Percentiles rank a stretch among this genome's conserved stretches.
Conservation (phyloP, 2,329 filamentous ascomycete genomes). For the Fusarium tuaranense region DNA sequence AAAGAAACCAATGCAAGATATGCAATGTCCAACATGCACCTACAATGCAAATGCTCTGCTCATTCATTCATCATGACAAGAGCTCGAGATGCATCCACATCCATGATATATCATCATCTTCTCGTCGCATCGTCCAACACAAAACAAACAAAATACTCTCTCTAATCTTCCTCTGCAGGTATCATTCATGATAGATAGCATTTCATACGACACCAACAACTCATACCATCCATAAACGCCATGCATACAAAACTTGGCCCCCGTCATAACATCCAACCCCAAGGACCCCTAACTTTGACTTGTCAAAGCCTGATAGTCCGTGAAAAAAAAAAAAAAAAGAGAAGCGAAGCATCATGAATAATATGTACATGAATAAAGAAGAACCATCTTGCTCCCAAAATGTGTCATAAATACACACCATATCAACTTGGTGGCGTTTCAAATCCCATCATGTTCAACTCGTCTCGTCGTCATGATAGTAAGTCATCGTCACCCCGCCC, state of each 20-base stretch:
- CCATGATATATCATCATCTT: slow-evolving; percentile 3
- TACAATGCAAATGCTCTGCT: background rate
- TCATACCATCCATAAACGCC: slow-evolving; percentile 36
- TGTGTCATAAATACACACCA: slow-evolving; percentile 1
- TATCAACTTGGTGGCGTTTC: slow-evolving; percentile 8
- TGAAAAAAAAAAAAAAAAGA: slow-evolving; percentile 6
- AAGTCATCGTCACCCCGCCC: slow-evolving; percentile 4
- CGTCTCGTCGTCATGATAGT: slow-evolving; percentile 16
- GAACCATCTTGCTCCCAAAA: background rate
- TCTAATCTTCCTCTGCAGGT: slow-evolving; percentile 27
- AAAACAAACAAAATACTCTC: slow-evolving; percentile 19
- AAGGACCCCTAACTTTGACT: slow-evolving; percentile 9
- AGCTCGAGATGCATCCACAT: background rate
- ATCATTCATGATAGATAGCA: slow-evolving; percentile 36
- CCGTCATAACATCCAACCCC: slow-evolving; percentile 31
- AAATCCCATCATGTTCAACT: slow-evolving; percentile 10
- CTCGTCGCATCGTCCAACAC: slow-evolving; percentile 16
- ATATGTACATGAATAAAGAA: slow-evolving; percentile 35
- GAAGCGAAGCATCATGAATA: slow-evolving; percentile 8
- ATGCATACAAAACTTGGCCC: slow-evolving; percentile 23
- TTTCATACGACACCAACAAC: slow-evolving; percentile 22
- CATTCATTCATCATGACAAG: background rate
- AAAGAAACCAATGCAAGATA: slow-evolving; percentile 24
- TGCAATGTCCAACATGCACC: background rate
- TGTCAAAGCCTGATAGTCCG: background rate